Evolutionary conservation across 1,284 basidiomycete species (phyloP).

Genomic region (Tremellales sp.): DNA sequence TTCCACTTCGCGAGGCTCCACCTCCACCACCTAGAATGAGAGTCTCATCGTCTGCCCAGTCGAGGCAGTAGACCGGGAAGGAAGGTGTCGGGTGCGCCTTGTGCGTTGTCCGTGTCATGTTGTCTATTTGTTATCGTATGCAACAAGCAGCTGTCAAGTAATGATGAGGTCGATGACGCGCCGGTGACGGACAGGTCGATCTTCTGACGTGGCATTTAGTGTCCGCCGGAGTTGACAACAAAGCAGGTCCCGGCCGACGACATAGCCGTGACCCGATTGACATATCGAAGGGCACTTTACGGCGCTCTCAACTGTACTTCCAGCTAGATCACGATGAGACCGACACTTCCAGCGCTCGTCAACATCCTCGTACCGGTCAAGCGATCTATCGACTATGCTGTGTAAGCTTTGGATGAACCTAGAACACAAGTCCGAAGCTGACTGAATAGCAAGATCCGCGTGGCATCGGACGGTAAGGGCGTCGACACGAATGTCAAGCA

Average conservation of each 20-base stretch:
- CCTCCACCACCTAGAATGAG: conserved; percentile 88
- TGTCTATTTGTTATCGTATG: not conserved
- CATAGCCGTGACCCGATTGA: not conserved
- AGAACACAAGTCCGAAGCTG: conserved; percentile 3
- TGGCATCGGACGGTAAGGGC: conserved; percentile 84
- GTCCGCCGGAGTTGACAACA: not conserved
- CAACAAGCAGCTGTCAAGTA: conserved; percentile 1
- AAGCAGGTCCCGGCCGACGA: too few relatives aligned
- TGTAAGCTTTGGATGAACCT: conserved; percentile 13
- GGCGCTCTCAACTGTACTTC: not conserved
- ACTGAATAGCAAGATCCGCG: conserved; percentile 87
- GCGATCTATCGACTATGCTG: conserved; percentile 57
- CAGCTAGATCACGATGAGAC: conserved; percentile 58
- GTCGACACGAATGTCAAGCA: conserved; percentile 95
- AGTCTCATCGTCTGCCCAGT: conserved; percentile 69
- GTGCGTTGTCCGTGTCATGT: conserved; percentile 71
- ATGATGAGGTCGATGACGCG: not conserved
- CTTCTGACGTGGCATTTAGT: not conserved
- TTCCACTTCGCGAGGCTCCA: conserved; percentile 71
- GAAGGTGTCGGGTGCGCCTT: conserved; percentile 66
- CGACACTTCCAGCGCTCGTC: conserved; percentile 64
- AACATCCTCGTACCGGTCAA: conserved; percentile 91
- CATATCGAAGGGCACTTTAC: too few relatives aligned
- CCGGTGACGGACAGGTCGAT: not conserved
- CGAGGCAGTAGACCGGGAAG: conserved; percentile 82